Percentiles rank a stretch among this genome's conserved stretches.
These are phyloP conservation scores for Porogramme epimiltina DNA, from an alignment of 1,284 basidiomycete genomes.

Conservation along the genomic window DNA sequence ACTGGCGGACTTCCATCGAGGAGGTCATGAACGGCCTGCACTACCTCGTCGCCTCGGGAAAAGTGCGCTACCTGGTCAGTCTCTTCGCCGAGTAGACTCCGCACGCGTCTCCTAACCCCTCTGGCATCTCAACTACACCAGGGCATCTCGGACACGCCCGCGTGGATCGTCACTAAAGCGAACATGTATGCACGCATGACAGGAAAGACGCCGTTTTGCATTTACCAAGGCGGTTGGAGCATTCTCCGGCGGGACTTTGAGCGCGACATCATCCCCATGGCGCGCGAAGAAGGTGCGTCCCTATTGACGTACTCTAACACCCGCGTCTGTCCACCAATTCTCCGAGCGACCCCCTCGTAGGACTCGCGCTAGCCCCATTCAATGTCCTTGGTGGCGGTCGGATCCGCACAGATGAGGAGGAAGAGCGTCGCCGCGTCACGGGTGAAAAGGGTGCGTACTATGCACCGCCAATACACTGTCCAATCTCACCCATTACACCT, in stretches of 20 bases:
- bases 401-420: constrained; percentile 46
- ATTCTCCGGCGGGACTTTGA: constrained; percentile 46
- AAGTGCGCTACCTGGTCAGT: constrained; percentile 38
- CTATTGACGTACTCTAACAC: not conserved
- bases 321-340: not conserved
- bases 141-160: constrained; percentile 45
- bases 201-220: constrained; percentile 46
- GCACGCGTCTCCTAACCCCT: constrained; percentile 40
- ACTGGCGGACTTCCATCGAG: constrained; percentile 51
- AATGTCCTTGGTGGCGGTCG: constrained; percentile 47
- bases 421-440: constrained; percentile 37
- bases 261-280: constrained; percentile 54
- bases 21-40: constrained; percentile 53
- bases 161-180: constrained; percentile 52
- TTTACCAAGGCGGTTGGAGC: constrained; percentile 54
- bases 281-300: constrained; percentile 36
- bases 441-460: constrained; percentile 37
- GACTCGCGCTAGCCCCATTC: constrained; percentile 49
- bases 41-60: constrained; percentile 34
- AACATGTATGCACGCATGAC: constrained; percentile 51
- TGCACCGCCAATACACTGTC: not conserved
- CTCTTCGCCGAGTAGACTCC: constrained; percentile 32
- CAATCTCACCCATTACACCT: not conserved
- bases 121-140: constrained; percentile 27
- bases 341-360: constrained; percentile 19